Percentiles rank a stretch among this genome's conserved stretches.
Conservation (phyloP, 129 eudicot species). For the Ambrosia artemisiifolia region DNA sequence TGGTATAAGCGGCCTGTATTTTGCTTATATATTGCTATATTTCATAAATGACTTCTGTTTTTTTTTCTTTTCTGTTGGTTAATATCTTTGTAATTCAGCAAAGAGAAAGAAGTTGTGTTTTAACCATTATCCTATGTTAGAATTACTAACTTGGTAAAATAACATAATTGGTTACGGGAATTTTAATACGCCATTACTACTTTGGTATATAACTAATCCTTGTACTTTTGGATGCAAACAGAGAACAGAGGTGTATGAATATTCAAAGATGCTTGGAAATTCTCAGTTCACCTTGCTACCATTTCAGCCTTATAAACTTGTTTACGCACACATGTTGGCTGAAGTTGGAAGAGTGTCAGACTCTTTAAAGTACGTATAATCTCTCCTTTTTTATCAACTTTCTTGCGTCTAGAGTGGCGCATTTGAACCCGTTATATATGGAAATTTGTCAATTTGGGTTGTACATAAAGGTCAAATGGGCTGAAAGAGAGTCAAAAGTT, state of each 20-base stretch:
- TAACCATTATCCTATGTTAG: not conserved
- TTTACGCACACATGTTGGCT: constrained; percentile 92
- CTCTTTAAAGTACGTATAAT: constrained; percentile 57
- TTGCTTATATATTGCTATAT: not conserved
- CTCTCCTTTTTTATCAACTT: not conserved
- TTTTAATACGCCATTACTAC: not conserved
- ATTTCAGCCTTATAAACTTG: constrained; percentile 85
- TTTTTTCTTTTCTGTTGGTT: not conserved
- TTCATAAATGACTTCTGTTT: not conserved
- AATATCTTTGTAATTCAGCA: not conserved
- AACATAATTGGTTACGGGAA: not conserved
- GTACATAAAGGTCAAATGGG: not conserved
- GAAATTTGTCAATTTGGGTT: not conserved
- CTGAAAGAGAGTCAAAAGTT: not conserved
- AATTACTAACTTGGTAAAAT: not conserved
- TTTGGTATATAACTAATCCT: constrained; percentile 11
- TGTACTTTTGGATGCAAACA: constrained; percentile 34
- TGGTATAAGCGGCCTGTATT: not conserved
- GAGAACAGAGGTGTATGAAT: constrained; percentile 92
- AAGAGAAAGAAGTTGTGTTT: not conserved
- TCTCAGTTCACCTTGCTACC: constrained; percentile 82
- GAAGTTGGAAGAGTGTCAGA: constrained; percentile 94
- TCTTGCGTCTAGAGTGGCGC: not conserved
- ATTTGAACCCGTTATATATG: not conserved
- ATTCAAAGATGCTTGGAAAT: constrained; percentile 78